Evolutionary conservation across 805 yeast species (phyloP).

Genomic region (Candida broadrunensis): DNA sequence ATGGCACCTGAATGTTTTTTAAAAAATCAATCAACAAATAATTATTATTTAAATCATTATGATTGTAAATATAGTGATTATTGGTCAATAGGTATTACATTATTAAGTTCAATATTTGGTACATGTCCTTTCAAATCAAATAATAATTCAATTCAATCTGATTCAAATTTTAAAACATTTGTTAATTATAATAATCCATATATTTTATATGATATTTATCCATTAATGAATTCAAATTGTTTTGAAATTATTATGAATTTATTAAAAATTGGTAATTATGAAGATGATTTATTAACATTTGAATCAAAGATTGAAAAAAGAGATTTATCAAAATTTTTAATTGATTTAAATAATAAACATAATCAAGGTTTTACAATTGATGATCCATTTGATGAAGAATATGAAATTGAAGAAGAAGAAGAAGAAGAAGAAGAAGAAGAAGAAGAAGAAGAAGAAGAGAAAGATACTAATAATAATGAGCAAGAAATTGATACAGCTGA

Average conservation of each 20-base stretch:
- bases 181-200: conserved; percentile 32
- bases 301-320: conserved; percentile 25
- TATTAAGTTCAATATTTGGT: conserved; percentile 50
- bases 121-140: conserved; percentile 46
- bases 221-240: conserved; percentile 41
- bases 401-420: conserved; percentile 6
- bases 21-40: conserved; percentile 8
- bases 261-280: conserved; percentile 34
- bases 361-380: conserved; percentile 44
- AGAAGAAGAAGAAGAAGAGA: conserved; percentile 3
- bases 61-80: conserved; percentile 48
- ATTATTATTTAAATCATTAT: conserved; percentile 17
- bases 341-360: conserved; percentile 23
- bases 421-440: conserved; percentile 4
- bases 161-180: conserved; percentile 44
- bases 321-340: conserved; percentile 31
- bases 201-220: conserved; percentile 48
- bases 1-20: conserved; percentile 54
- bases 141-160: conserved; percentile 21
- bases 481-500: conserved; percentile 4
- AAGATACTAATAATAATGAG: conserved; percentile 3
- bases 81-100: conserved; percentile 55
- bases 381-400: conserved; percentile 25
- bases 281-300: conserved; percentile 25
- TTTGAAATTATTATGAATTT: conserved; percentile 41